Conservation (phyloP, 306 rosid species). For the Ceratonia siliqua region DNA sequence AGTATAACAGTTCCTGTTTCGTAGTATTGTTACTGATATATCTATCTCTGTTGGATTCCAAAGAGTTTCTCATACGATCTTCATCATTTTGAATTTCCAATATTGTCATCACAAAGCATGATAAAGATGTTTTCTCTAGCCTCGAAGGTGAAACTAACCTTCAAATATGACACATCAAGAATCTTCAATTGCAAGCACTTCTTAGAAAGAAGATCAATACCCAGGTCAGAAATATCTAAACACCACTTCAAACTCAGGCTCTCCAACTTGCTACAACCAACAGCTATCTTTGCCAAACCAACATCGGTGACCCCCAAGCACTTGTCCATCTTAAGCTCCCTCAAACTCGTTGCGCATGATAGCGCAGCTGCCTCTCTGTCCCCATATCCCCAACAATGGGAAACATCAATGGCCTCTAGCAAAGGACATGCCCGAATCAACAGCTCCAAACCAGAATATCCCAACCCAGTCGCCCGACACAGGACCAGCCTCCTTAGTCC, state of each 20-base stretch:
- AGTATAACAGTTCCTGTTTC: not conserved
- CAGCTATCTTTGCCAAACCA: conserved; percentile 59
- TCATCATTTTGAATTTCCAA: not conserved
- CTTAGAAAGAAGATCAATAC: conserved; percentile 61
- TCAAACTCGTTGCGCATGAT: conserved; percentile 48
- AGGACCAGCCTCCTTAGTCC: conserved; percentile 44
- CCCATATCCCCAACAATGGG: conserved; percentile 55
- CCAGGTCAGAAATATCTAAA: conserved; percentile 69
- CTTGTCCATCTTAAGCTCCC: conserved; percentile 61
- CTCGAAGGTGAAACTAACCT: conserved; percentile 38
- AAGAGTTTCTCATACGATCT: not conserved
- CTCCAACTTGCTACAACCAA: conserved; percentile 55
- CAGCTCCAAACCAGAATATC: conserved; percentile 46
- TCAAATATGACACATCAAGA: conserved; percentile 66
- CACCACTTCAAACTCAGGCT: conserved; percentile 69
- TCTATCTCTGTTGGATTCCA: not conserved
- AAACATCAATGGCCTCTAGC: conserved; percentile 54
- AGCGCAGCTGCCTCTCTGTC: conserved; percentile 64
- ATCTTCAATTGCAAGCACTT: conserved; percentile 55
- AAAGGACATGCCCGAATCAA: conserved; percentile 47
- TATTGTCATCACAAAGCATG: not conserved
- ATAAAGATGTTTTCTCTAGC: not conserved
- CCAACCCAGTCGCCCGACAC: conserved; percentile 61
- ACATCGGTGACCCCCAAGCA: conserved; percentile 62
- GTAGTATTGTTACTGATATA: not conserved